Conservation (phyloP, 805 yeast species). For the Cyberlindnera sargentensis region DNA sequence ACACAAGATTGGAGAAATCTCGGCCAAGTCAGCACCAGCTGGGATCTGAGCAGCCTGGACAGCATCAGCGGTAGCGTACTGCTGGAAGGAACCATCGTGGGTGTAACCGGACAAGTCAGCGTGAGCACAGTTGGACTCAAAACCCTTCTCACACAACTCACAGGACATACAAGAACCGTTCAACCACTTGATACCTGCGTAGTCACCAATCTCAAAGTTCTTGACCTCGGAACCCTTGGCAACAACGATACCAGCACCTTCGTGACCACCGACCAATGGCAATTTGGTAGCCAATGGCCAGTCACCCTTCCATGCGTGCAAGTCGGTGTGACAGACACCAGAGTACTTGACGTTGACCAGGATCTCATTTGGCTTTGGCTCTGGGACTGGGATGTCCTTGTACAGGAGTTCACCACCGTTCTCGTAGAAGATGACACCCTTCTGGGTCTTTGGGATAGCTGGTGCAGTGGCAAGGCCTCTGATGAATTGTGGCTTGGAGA, state of each 20-base stretch:
- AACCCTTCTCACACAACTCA: slow-evolving; percentile 53
- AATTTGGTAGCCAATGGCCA: slow-evolving; percentile 45
- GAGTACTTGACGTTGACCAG: slow-evolving; percentile 63
- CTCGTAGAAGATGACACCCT: slow-evolving; percentile 46
- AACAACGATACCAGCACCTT: slow-evolving; percentile 69
- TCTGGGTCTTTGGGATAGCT: slow-evolving; percentile 41
- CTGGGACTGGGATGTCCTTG: slow-evolving; percentile 51
- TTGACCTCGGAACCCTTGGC: slow-evolving; percentile 54
- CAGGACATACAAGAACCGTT: slow-evolving; percentile 63
- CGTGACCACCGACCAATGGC: slow-evolving; percentile 69
- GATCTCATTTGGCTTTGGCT: slow-evolving; percentile 56
- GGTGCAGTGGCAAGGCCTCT: slow-evolving; percentile 25
- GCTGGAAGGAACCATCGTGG: slow-evolving; percentile 46
- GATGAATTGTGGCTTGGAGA: slow-evolving; percentile 18
- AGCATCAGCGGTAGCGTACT: slow-evolving; percentile 61
- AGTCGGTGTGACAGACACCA: slow-evolving; percentile 71
- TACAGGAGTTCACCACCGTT: slow-evolving; percentile 42
- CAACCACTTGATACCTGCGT: slow-evolving; percentile 66
- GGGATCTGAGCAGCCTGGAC: slow-evolving; percentile 60
- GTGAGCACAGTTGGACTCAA: slow-evolving; percentile 60
- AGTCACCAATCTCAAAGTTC: slow-evolving; percentile 59
- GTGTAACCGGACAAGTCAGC: slow-evolving; percentile 61
- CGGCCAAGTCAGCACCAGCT: slow-evolving; percentile 50
- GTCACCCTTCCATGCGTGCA: slow-evolving; percentile 47
- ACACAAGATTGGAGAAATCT: slow-evolving; percentile 43